Conservation (phyloP, 2,329 filamentous ascomycete genomes). For the Sarocladiaceae sp. region DNA sequence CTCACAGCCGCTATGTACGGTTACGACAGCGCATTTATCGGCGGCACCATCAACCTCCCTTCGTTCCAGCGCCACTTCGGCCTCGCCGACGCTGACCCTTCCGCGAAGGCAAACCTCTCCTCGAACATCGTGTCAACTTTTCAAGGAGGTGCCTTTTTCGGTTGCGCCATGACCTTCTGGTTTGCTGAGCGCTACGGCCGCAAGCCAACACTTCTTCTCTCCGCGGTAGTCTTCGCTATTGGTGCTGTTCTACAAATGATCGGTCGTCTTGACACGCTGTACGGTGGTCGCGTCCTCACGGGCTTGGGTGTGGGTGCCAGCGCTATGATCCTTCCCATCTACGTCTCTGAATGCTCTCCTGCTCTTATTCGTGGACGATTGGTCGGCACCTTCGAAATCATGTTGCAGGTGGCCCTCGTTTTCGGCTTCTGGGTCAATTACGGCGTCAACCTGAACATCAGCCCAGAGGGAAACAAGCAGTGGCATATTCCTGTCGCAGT, state of each 20-base stretch:
- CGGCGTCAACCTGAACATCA: slow-evolving; percentile 13
- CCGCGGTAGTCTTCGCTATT: slow-evolving; percentile 39
- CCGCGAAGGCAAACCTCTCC: slow-evolving; percentile 15
- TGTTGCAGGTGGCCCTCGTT: slow-evolving; percentile 45
- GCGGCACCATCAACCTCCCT: slow-evolving; percentile 17
- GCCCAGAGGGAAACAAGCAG: slow-evolving; percentile 16
- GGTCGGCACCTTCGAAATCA: slow-evolving; percentile 43
- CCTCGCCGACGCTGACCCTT: slow-evolving; percentile 10
- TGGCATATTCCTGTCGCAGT: slow-evolving; percentile 38
- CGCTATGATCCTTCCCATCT: slow-evolving; percentile 47
- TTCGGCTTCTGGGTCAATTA: slow-evolving; percentile 35
- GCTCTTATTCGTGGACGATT: slow-evolving; percentile 44
- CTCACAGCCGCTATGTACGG: neutral
- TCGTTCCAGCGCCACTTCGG: slow-evolving; percentile 18
- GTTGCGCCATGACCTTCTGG: slow-evolving; percentile 24
- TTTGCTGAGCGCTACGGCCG: slow-evolving; percentile 35
- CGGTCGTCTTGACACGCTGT: slow-evolving; percentile 47
- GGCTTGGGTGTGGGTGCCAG: slow-evolving; percentile 44
- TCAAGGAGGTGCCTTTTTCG: slow-evolving; percentile 24
- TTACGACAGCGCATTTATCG: slow-evolving; percentile 17
- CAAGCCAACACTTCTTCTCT: slow-evolving; percentile 30
- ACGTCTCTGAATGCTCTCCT: slow-evolving; percentile 50
- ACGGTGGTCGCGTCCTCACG: slow-evolving; percentile 45
- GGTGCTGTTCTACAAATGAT: slow-evolving; percentile 46
- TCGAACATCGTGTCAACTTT: slow-evolving; percentile 20